Base-by-base conservation (phyloP, 257 asterid genomes). In the Perilla frutescens region DNA sequence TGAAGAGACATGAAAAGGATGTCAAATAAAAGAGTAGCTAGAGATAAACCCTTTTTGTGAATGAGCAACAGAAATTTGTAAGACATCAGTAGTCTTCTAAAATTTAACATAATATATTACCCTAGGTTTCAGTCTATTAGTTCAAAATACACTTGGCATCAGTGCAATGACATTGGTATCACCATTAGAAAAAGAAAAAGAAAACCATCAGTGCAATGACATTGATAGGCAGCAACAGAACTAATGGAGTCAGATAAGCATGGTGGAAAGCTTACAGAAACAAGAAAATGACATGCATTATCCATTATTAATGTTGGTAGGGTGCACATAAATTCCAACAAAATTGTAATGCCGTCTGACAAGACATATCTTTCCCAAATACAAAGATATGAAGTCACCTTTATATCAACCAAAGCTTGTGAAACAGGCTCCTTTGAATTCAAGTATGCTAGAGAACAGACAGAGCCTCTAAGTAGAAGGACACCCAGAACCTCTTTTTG, bases 361-460 rank as follows among this genome's bases (percentile, higher is more conserved):
- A 66, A 76, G 14, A 55, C 15, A 9, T 69, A 48, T 50, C 14
- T 47, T 48, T 55, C 60, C 71, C 63, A 66, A 69, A 39, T 53
- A 63, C 32, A 58, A 45, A 70, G 40, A 79, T 62, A 76, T 37
- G 59, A 37, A 68, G 47, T 57, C 87, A 95, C 99, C 98, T 95
- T 95, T 68, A 95, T 87, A 67, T 92, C 96, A 76, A 83, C 67
- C 84, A 92, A 83, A 82, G 96, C 93, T 83, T 93, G 96, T 5
- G 93, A 87, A 73, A 87, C 71, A 44, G 89, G 86, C 78, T 89
- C 98, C 89, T 89, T 93, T 4, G 89, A 62, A 74, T 84, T 91
- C 83, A 88, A 76, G 87, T 87, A 93, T 32, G 91, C 78, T 81
- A 85, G 88, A 77, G 96, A 87, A 76, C 96, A 87, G 48, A 93